Evolutionary conservation across 1,139 yeast species (phyloP).

Genomic region (Petasospora fabianii): DNA sequence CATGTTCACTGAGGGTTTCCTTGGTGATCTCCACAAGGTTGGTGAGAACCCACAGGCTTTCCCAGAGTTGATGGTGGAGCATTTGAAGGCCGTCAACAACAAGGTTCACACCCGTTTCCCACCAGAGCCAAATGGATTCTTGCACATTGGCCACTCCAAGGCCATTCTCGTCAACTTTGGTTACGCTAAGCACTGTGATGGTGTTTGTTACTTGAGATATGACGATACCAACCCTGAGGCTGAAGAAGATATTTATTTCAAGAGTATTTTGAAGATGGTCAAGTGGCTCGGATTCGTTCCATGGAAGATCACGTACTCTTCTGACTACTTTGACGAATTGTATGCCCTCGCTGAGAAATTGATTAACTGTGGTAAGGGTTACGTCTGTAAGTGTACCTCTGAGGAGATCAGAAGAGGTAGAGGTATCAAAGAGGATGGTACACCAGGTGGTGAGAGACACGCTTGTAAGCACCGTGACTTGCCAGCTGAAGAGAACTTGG

Average conservation of each 20-base stretch:
- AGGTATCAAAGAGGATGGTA: slow-evolving; percentile 88
- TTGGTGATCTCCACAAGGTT: slow-evolving; percentile 91
- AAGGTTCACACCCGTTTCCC: slow-evolving; percentile 93
- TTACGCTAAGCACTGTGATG: slow-evolving; percentile 79
- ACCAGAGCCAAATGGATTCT: slow-evolving; percentile 96
- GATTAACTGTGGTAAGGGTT: slow-evolving; percentile 67
- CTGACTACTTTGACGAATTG: slow-evolving; percentile 88
- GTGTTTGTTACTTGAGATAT: slow-evolving; percentile 85
- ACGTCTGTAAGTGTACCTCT: slow-evolving; percentile 90
- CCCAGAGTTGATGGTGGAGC: slow-evolving; percentile 80
- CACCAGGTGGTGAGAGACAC: slow-evolving; percentile 86
- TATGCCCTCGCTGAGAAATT: slow-evolving; percentile 84
- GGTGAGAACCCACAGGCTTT: slow-evolving; percentile 91
- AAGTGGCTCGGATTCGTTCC: slow-evolving; percentile 93
- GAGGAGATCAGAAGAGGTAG: slow-evolving; percentile 88
- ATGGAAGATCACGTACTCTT: slow-evolving; percentile 90
- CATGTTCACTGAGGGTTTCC: slow-evolving; percentile 93
- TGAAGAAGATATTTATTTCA: slow-evolving; percentile 89
- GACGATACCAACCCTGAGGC: slow-evolving; percentile 99
- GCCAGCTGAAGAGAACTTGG: slow-evolving; percentile 68
- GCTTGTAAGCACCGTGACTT: slow-evolving; percentile 76
- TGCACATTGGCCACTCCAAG: slow-evolving; percentile 97
- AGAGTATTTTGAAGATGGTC: slow-evolving; percentile 78
- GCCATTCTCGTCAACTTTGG: slow-evolving; percentile 98
- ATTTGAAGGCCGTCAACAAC: slow-evolving; percentile 73